Evolutionary conservation across 805 yeast genomes (phyloP).

Genomic region (Ogataea neopini): DNA sequence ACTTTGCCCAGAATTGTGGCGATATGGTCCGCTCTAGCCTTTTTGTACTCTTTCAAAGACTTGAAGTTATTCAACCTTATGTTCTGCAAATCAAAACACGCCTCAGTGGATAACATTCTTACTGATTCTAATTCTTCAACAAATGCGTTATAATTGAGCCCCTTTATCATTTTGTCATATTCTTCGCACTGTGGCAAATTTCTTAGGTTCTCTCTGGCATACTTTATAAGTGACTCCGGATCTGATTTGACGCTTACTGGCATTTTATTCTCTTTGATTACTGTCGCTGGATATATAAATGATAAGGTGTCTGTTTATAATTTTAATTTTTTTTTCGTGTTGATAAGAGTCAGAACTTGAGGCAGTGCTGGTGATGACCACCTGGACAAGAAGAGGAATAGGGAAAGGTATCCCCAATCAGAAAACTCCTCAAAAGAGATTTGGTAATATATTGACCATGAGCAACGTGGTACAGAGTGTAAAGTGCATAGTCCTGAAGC

Average conservation of each 20-base stretch:
- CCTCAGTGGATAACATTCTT: constrained; percentile 37
- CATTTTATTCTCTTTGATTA: too few relatives aligned
- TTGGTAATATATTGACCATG: too few relatives aligned
- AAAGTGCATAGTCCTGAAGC: too few relatives aligned
- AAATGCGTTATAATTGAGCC: constrained; percentile 42
- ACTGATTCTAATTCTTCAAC: constrained; percentile 36
- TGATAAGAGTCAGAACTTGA: too few relatives aligned
- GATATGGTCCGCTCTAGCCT: constrained; percentile 41
- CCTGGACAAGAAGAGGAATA: too few relatives aligned
- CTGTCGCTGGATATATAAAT: too few relatives aligned
- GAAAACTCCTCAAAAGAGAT: too few relatives aligned
- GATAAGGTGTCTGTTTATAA: too few relatives aligned
- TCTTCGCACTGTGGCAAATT: constrained; percentile 34
- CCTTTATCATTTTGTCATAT: constrained; percentile 58
- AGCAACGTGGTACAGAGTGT: too few relatives aligned
- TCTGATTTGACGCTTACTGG: not conserved
- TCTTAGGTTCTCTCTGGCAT: constrained; percentile 22
- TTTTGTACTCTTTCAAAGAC: constrained; percentile 25
- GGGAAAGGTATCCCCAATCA: too few relatives aligned
- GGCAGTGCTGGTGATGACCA: too few relatives aligned
- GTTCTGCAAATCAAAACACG: constrained; percentile 21
- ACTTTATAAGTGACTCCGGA: constrained; percentile 15
- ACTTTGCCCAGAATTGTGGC: constrained; percentile 48
- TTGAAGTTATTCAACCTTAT: constrained; percentile 20
- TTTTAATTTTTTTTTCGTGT: too few relatives aligned